A percentile compares a stretch with the other conserved stretches of the same genome.
Conservation (phyloP, 83 land plant species). For the Picea engelmannii region DNA sequence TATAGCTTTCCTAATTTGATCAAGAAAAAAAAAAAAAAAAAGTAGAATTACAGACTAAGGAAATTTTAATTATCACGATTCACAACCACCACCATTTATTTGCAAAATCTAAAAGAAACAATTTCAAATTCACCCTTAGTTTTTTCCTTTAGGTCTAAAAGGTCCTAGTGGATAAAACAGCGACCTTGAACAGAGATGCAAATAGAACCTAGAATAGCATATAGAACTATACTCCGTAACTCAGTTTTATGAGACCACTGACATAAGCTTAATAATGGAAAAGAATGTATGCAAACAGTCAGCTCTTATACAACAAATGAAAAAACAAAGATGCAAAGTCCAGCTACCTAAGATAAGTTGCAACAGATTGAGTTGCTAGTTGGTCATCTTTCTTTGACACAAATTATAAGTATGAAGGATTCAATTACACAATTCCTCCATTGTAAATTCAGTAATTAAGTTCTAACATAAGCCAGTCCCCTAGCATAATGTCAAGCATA, state of each 20-base stretch:
- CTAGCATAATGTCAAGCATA: background rate
- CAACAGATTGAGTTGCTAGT: background rate
- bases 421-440: background rate
- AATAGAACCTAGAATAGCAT: background rate
- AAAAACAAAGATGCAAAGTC: slow-evolving; percentile 5
- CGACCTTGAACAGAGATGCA: background rate
- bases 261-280: background rate
- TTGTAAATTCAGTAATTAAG: background rate
- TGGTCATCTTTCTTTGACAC: background rate
- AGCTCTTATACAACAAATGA: background rate
- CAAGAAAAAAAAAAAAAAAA: background rate
- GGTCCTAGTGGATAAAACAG: too few relatives aligned
- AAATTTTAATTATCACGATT: background rate
- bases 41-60: background rate
- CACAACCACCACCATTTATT: background rate
- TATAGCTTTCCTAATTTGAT: background rate
- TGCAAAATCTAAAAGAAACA: background rate
- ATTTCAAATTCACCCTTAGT: background rate
- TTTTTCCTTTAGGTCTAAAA: background rate
- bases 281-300: slow-evolving; percentile 6
- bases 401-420: background rate
- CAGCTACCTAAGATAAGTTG: slow-evolving; percentile 4
- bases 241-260: background rate
- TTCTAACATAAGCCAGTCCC: background rate
- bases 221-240: background rate